phyloP scores from a whole-genome alignment of 257 asterid genomes.

The Solanum tarijense region DNA sequence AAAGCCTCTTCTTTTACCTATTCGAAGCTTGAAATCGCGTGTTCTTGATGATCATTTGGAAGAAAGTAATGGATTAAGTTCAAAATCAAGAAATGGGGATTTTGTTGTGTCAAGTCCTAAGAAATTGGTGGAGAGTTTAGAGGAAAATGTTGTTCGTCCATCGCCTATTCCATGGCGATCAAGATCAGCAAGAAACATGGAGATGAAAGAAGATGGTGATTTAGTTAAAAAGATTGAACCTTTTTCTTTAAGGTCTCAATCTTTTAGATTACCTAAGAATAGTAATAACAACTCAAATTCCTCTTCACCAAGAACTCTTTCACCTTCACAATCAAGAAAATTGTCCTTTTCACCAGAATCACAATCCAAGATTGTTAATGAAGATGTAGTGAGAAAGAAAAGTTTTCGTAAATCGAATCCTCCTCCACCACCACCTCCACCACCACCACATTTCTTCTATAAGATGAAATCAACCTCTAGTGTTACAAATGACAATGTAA shows the following conservation, averaged over 20 bases:
- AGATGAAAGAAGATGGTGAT: constrained; percentile 17
- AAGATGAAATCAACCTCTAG: constrained; percentile 30
- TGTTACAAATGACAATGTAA: background rate
- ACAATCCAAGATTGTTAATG: constrained; percentile 24
- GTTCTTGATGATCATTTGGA: constrained; percentile 4
- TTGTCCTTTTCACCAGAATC: constrained; percentile 27
- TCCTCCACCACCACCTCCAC: constrained; percentile 46
- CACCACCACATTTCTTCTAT: constrained; percentile 20
- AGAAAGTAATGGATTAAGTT: constrained; percentile 10
- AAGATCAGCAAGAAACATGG: constrained; percentile 60
- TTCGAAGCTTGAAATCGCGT: constrained; percentile 77
- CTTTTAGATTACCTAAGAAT: constrained; percentile 1
- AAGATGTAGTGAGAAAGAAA: constrained; percentile 34
- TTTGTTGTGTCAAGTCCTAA: constrained; percentile 7
- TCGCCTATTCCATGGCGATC: constrained; percentile 95
- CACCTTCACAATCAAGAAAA: constrained; percentile 22
- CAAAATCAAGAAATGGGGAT: constrained; percentile 13
- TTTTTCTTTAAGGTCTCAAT: constrained; percentile 22
- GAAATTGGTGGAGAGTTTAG: constrained; percentile 23
- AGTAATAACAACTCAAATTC: constrained; percentile 16
- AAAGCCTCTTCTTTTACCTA: constrained; percentile 78
- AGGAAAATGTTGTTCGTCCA: constrained; percentile 42
- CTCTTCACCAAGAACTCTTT: constrained; percentile 15
- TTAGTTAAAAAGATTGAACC: constrained; percentile 14
- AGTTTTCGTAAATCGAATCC: constrained; percentile 16